Conservation (phyloP, 2,329 filamentous ascomycete species). For the Diaporthe aspalathi region DNA sequence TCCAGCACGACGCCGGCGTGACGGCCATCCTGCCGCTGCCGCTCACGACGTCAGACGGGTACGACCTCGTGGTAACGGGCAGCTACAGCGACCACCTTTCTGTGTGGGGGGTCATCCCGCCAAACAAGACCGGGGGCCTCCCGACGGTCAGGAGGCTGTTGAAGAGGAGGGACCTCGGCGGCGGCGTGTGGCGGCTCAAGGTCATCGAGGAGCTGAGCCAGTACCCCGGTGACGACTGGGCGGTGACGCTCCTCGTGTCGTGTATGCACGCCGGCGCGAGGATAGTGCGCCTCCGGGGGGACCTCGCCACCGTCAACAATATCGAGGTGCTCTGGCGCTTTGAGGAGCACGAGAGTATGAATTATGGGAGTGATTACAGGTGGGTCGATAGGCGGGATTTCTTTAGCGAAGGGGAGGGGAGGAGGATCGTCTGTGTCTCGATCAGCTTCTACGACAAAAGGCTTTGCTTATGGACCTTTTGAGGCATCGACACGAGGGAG, state of each 20-base stretch:
- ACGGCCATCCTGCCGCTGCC: conserved; percentile 84
- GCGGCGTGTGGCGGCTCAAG: conserved; percentile 89
- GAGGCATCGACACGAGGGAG: background rate
- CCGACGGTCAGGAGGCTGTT: conserved; percentile 58
- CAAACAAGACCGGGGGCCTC: conserved; percentile 53
- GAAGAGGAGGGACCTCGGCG: conserved; percentile 75
- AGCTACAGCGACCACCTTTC: conserved; percentile 91
- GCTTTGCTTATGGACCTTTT: conserved; percentile 72
- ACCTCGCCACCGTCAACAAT: conserved; percentile 58
- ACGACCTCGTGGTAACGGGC: conserved; percentile 79
- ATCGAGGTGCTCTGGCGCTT: conserved; percentile 78
- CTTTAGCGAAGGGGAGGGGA: conserved; percentile 42
- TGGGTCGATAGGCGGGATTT: conserved; percentile 44
- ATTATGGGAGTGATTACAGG: conserved; percentile 84
- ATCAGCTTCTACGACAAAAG: conserved; percentile 83
- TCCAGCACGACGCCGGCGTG: conserved; percentile 80
- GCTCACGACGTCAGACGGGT: conserved; percentile 52
- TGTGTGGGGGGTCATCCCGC: conserved; percentile 66
- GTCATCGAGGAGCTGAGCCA: conserved; percentile 54
- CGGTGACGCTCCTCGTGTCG: conserved; percentile 70
- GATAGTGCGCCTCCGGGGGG: conserved; percentile 64
- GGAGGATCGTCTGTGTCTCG: conserved; percentile 65
- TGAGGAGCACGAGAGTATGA: conserved; percentile 92
- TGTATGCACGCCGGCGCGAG: conserved; percentile 93
- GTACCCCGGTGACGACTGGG: conserved; percentile 43